Evolutionary conservation across 2,329 filamentous ascomycete species (phyloP).

Genomic region (Alternaria dauci): DNA sequence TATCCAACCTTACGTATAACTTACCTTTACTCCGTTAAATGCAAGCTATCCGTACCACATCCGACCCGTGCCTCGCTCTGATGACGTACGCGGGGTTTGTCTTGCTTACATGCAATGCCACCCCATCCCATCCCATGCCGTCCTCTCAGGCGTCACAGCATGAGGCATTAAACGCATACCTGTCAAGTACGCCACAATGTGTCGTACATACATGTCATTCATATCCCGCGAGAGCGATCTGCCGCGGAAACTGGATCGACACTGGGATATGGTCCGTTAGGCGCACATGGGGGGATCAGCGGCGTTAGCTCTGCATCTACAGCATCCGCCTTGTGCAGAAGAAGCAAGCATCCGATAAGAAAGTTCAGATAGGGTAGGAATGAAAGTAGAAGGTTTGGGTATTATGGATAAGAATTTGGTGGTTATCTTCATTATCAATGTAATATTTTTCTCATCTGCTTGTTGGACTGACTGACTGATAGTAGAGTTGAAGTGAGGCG

Average conservation of each 20-base stretch:
- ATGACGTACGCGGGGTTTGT: background rate
- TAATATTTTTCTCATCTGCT: background rate
- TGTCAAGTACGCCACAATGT: background rate
- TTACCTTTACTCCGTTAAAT: background rate
- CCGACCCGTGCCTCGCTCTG: background rate
- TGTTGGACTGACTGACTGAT: background rate
- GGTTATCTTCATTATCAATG: background rate
- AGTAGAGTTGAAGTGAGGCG: background rate
- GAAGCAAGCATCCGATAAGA: constrained; percentile 13
- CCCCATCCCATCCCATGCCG: background rate
- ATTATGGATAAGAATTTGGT: background rate
- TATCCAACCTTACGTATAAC: background rate
- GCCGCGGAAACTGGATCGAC: background rate
- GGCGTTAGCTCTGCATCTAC: background rate
- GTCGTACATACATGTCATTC: background rate
- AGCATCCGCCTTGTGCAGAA: background rate
- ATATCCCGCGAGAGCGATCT: background rate
- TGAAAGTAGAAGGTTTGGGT: background rate
- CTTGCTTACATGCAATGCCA: background rate
- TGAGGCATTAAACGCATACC: background rate
- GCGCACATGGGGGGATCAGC: background rate
- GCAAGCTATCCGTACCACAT: background rate
- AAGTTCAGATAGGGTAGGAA: background rate
- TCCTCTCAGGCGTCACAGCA: background rate
- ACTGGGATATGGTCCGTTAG: background rate